Base-by-base conservation (phyloP, 2,329 filamentous ascomycete species). In the Phyllosticta citriasiana region DNA sequence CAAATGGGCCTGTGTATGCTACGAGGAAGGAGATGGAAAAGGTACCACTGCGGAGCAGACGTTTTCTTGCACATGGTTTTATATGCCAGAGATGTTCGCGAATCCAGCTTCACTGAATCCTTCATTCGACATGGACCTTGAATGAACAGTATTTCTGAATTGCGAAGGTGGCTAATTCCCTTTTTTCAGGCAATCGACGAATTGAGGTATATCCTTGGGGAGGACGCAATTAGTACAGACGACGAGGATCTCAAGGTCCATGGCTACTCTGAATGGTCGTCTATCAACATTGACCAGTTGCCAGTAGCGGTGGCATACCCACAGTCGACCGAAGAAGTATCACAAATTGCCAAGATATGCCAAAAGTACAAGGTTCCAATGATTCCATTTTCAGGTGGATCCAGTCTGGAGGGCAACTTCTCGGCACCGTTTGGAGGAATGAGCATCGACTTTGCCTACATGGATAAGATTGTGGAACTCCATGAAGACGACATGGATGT, bases 401-500 rank as follows among this genome's bases (percentile, higher is more conserved):
- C 89, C 0, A 93, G 88, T 66, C 78, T 97, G 0, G 92, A 97
- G 73, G 92, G 88, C 14, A 94, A 96, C 72, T 96, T 96, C 73
- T 89, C 89, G 0, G 89, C 91, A 14, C 90, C 91, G 0, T 88
- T 87, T 69, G 91, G 91, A 12, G 92, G 92, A 12, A 84, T 97
- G 70, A 93, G 89, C 66, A 88, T 97, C 57, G 92, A 97, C 70
- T 97, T 97, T 72, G 84, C 85, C 0, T 84, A 84, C 69, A 97
- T 97, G 92, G 88, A 96, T 71, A 79, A 86, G 68, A 88, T 96
- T 26, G 67, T 97, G 30, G 80, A 86, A 59, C 80, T 96, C 61
- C 88, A 96, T 72, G 86, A 88, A 66, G 87, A 89, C 3, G 92
- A 96, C 71, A 91, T 96, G 88, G 92, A 97, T 67, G 81, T 96